Evolutionary conservation across 2,329 filamentous ascomycete genomes (phyloP), one percentile per base, ranked within the genome.

Genomic region (Fusarium virguliforme): DNA sequence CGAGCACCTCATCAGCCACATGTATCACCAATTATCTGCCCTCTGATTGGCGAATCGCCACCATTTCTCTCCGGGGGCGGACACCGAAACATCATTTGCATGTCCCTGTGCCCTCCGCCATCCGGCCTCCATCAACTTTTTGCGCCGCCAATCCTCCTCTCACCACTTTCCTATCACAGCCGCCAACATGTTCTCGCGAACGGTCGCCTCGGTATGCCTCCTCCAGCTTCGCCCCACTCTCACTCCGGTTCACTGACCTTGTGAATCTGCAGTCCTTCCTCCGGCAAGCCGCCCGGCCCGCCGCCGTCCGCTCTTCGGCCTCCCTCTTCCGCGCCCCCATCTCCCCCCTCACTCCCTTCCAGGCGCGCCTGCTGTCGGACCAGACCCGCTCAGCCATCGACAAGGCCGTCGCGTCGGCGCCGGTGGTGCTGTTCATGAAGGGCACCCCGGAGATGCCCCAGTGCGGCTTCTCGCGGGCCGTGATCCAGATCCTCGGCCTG

Each of bases 351-450:
- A 73, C 76, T 48, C 77, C 79, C 53, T 75, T 81, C 76, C 85
- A 86, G 69, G 83, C 87, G 65, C 92, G 94, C 63, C 87, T 94
- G 41, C 88, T 99, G 53, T 98, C 95, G 34, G 88, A 91, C 75
- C 89, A 94, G 78, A 96, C 93, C 10, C 90, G 88, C 68, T 83
- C 89, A 40, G 94, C 95, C 28, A 99, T 99, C 77, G 94, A 98
- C 82, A 94, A 94, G 81, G 95, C 95, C 34, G 91, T 99, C 15
- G 86, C 85, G 26, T 95, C 94, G 1, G 92, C 95, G 0, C 95
- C 95, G 3, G 95, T 99, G 0, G 96, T 99, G 1, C 87, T 99
- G 63, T 99, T 99, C 87, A 99, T 99, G 96, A 99, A 99, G 86
- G 96, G 96, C 65, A 98, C 96, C 1, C 96, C 96, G 64, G 95